These are phyloP conservation scores for Penicillium sp. DNA, from an alignment of 2,329 filamentous ascomycete genomes.

Conservation along the genomic window DNA sequence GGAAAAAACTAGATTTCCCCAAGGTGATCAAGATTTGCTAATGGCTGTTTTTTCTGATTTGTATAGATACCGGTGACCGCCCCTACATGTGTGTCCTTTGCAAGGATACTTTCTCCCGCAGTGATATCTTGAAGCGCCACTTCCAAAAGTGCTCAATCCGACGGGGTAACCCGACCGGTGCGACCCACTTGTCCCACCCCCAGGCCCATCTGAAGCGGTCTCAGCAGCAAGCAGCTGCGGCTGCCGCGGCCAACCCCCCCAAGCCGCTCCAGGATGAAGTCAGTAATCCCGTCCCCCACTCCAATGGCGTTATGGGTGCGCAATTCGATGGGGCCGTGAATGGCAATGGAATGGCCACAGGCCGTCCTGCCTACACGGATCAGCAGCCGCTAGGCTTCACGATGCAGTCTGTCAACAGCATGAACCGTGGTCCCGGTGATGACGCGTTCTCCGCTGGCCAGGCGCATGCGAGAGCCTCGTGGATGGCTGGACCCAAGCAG, in stretches of 20 bases:
- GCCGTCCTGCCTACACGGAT: constrained; percentile 40
- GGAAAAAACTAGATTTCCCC: not conserved
- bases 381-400: constrained; percentile 45
- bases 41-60: constrained; percentile 14
- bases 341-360: constrained; percentile 40
- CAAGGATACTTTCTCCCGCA: constrained; percentile 95
- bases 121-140: constrained; percentile 97
- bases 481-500: constrained; percentile 46
- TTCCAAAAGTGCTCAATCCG: constrained; percentile 99
- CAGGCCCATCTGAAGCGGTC: constrained; percentile 82
- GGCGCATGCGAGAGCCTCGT: constrained; percentile 40
- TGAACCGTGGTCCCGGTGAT: constrained; percentile 41
- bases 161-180: constrained; percentile 90
- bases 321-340: constrained; percentile 45
- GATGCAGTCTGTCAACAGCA: constrained; percentile 43
- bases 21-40: constrained; percentile 4
- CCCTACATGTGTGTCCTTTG: constrained; percentile 98
- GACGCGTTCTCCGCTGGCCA: constrained; percentile 38
- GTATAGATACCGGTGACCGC: constrained; percentile 86
- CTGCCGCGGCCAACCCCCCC: constrained; percentile 41
- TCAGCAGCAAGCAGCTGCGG: constrained; percentile 34
- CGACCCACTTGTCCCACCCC: constrained; percentile 89
- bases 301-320: constrained; percentile 44
- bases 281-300: constrained; percentile 44
- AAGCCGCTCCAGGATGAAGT: constrained; percentile 47